Base-by-base conservation (phyloP, 2,329 filamentous ascomycete species). In the Penicillium sp. region DNA sequence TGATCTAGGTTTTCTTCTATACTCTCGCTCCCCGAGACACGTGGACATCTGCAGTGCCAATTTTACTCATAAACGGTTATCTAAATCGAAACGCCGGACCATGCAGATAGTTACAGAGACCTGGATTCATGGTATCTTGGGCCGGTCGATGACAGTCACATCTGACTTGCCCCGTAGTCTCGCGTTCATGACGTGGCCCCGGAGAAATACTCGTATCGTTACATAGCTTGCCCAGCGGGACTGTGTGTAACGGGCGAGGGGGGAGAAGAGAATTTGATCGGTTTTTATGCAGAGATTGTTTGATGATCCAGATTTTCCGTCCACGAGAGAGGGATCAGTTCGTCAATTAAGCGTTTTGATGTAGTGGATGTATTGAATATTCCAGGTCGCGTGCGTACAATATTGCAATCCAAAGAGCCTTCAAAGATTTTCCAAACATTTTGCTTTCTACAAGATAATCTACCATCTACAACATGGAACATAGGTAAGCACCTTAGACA, bases 181-280 rank as follows among this genome's bases (percentile, higher is more conserved):
- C 34, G 38, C 46, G 18, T 32, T 29, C 49, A 57, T 60, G 56
- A 59, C 58, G 56, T 45, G 58, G 53, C 58, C 27, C 3, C 39
- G 50, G 41, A 19, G 41, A 51, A 44, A 57, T 59, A 58, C 42
- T 30, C 27, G 38, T 60, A 59, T 57, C 36, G 30, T 53, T 51
- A 42, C 27, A 43, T 14, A n/a, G 3, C 29, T 23, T 46, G 5
- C n/a, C 6, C n/a, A 35, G 7, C 14, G 2, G 32, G 10, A 9
- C 35, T 50, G 14, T n/a, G 13, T 8, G 46, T 47, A 56, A 44
- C 14, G 10, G 26, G 13, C 14, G 10, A 18, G 13, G 9, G 11
- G 29, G 29, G 11, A n/a, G 38, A n/a, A 30, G 10, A 16, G 26
- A 9, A 26, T 32, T 38, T 39, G 30, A 39, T 23, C 23, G 23